Conservation (phyloP, 2,329 filamentous ascomycete species). For the Trichoderma semiorbis region DNA sequence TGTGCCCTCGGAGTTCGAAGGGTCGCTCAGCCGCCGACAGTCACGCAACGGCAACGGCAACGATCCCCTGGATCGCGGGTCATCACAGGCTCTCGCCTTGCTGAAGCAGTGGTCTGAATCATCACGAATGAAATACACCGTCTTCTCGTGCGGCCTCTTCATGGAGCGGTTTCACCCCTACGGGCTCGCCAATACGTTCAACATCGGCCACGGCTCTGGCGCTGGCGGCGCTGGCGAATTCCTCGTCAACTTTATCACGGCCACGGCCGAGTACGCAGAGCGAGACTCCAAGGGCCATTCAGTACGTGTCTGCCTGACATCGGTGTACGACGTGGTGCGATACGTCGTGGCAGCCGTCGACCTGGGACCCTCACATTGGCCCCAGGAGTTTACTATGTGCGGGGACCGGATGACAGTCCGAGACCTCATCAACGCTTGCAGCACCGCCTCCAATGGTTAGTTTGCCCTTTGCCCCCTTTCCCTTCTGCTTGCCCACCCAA, state of each 20-base stretch:
- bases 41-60: slow-evolving; percentile 27
- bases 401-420: slow-evolving; percentile 62
- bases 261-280: slow-evolving; percentile 58
- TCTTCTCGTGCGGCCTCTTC: slow-evolving; percentile 71
- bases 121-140: slow-evolving; percentile 60
- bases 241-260: slow-evolving; percentile 58
- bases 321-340: slow-evolving; percentile 65
- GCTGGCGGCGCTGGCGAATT: slow-evolving; percentile 60
- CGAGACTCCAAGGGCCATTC: slow-evolving; percentile 47
- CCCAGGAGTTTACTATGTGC: slow-evolving; percentile 63
- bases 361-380: slow-evolving; percentile 59
- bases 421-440: slow-evolving; percentile 53
- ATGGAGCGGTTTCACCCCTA: slow-evolving; percentile 72
- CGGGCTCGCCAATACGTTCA: slow-evolving; percentile 55
- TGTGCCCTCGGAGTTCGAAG: slow-evolving; percentile 74
- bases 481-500: slow-evolving; percentile 14
- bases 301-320: slow-evolving; percentile 63
- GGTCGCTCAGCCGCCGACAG: slow-evolving; percentile 53
- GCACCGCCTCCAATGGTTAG: slow-evolving; percentile 49
- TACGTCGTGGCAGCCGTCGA: slow-evolving; percentile 69
- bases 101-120: slow-evolving; percentile 52
- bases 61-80: slow-evolving; percentile 61
- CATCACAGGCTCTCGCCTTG: slow-evolving; percentile 52
- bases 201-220: slow-evolving; percentile 56
- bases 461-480: not conserved